Base-by-base conservation (phyloP, 768 basidiomycete genomes). In the Russula virescens region DNA sequence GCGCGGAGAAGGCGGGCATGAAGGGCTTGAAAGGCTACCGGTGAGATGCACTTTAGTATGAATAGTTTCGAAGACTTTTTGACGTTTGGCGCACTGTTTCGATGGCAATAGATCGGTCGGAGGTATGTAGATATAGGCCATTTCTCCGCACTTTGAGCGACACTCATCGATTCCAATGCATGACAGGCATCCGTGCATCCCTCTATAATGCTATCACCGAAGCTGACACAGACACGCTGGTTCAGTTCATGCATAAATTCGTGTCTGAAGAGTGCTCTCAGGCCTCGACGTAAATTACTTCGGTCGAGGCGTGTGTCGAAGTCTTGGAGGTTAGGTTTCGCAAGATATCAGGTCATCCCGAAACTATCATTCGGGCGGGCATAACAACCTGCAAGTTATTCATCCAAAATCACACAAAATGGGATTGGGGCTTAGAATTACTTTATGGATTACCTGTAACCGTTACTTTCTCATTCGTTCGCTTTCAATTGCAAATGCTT, bases 11-110 rank as follows among this genome's bases (percentile, higher is more conserved):
- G 68, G 77, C 73, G 61, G 91, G 90, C 0, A 86, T 98, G 82
- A 87, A 85, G 68, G 90, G 89, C 38, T 75, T 97, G 60, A 95
- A 93, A 73, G 97, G 97, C 0, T 97, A 99, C 78, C 82, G 96
- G 85, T 93, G 70, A 67, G 91, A 47, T 1, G 1, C 40, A 49
- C 58, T 6, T 18, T 58, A 23, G 34, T 40, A 31, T 49, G 38
- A 16, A 63, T 58, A 26, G 16, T 21, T n/a, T 23, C 2, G 21
- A 35, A 38, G 38, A 38, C 35, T n/a, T 26, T 16, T 16, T 51
- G 47, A 61, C 45, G 47, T 40, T 58, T 19, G 19, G 31, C 26
- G 18, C 38, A 13, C 58, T n/a, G 43, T 26, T 40, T 11, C 43
- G 46, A 47, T 45, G 61, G 51, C 46, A 45, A 42, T 49, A 68